These are phyloP conservation scores for Chaetomidium leptoderma DNA, from an alignment of 495 filamentous ascomycete genomes.

Conservation along the genomic window DNA sequence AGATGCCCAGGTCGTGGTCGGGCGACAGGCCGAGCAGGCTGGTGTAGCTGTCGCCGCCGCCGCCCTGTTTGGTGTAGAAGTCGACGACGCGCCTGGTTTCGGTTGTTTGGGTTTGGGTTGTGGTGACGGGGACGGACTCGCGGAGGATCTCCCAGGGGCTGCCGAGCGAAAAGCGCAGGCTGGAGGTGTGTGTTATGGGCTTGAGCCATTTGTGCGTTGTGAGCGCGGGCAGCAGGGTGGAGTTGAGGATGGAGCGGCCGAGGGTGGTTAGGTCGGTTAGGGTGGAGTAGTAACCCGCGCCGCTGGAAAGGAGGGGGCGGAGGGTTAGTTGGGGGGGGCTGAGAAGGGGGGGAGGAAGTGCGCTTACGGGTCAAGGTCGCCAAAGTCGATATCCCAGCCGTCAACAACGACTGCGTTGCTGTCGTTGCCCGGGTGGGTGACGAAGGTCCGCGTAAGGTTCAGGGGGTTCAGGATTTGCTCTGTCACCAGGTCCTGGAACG, in stretches of 20 bases:
- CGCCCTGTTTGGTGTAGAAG: conserved; percentile 46
- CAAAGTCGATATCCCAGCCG: no score
- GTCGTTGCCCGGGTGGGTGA: no score
- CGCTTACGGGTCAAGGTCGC: no score
- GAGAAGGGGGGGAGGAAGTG: no score
- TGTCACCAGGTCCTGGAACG: no score
- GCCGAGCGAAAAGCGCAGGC: conserved; percentile 42
- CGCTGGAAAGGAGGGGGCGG: neutral
- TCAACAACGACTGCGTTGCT: no score
- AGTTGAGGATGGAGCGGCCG: conserved; percentile 49
- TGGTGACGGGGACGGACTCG: neutral
- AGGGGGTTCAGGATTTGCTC: no score
- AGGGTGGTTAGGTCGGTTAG: conserved; percentile 45
- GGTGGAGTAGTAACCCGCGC: conserved; percentile 41
- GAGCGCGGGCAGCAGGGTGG: conserved; percentile 37
- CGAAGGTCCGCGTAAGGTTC: no score
- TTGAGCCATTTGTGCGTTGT: conserved; percentile 53
- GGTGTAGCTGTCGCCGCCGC: conserved; percentile 42
- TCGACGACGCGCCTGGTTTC: conserved; percentile 16
- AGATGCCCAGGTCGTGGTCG: conserved; percentile 48
- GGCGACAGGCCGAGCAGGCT: conserved; percentile 44
- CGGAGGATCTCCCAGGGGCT: conserved; percentile 54
- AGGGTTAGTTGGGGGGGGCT: neutral
- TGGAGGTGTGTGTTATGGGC: conserved; percentile 44
- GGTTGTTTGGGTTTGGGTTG: neutral